Conservation (phyloP, 441 rosid species). For the Erysimum pusillum region DNA sequence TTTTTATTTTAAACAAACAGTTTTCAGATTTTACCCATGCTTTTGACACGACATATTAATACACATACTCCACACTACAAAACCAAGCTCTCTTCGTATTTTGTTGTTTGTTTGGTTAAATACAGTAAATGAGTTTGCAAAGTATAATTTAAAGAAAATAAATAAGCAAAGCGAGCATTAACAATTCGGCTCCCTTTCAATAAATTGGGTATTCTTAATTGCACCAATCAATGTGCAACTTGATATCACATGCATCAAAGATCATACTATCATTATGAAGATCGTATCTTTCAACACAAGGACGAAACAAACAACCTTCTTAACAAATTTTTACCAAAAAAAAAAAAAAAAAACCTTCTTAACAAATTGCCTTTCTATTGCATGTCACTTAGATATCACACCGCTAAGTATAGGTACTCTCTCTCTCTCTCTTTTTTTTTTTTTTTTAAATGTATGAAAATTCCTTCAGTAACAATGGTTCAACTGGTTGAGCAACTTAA, state of each 20-base stretch:
- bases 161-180: conserved; percentile 42
- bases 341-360: too few relatives aligned
- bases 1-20: not conserved
- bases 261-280: conserved; percentile 42
- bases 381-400: not conserved
- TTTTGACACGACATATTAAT: not conserved
- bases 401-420: not conserved
- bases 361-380: not conserved
- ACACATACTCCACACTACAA: not conserved
- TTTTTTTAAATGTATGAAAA: not conserved
- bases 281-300: conserved; percentile 38
- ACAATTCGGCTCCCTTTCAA: conserved; percentile 34
- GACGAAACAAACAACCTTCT: not conserved
- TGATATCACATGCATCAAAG: conserved; percentile 46
- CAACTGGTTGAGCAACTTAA: not conserved
- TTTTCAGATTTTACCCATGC: not conserved
- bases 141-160: conserved; percentile 23
- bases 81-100: too few relatives aligned
- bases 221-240: conserved; percentile 46
- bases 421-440: not conserved
- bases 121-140: not conserved
- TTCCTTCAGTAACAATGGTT: not conserved
- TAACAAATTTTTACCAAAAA: too few relatives aligned
- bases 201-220: conserved; percentile 44
- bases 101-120: not conserved